These are phyloP conservation scores for Daldinia concentrica DNA, from an alignment of 495 filamentous ascomycete species.

Conservation along the genomic window DNA sequence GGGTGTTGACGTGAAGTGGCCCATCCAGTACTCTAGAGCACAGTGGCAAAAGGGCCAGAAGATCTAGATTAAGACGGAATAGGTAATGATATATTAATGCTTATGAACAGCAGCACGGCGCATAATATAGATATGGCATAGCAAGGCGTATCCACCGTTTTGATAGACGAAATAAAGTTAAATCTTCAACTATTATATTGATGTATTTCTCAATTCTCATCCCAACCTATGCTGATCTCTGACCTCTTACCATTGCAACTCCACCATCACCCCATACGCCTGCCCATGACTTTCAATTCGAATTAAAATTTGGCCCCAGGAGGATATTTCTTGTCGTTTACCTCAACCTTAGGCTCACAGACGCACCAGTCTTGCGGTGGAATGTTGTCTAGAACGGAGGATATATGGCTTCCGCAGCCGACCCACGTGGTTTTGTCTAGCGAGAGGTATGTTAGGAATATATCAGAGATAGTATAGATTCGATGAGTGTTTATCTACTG, in stretches of 20 bases:
- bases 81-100: conserved; percentile 3
- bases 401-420: conserved; percentile 76
- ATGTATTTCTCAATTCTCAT: no score
- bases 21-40: conserved; percentile 61
- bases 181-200: not conserved
- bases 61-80: conserved; percentile 31
- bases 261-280: not conserved
- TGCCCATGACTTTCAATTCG: not conserved
- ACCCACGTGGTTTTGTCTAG: conserved; percentile 74
- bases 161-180: conserved; percentile 13
- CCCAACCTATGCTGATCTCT: not conserved
- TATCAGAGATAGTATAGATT: not conserved
- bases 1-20: conserved; percentile 64
- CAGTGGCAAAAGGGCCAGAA: conserved; percentile 38
- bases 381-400: conserved; percentile 70
- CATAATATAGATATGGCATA: not conserved
- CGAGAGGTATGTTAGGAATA: not conserved
- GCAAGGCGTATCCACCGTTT: not conserved
- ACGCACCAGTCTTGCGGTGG: conserved; percentile 69
- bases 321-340: conserved; percentile 69
- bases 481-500: not conserved
- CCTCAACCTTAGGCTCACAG: conserved; percentile 69
- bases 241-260: not conserved
- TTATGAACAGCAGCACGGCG: conserved; percentile 5
- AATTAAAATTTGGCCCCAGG: conserved; percentile 54